Conservation (phyloP, 176 grass and related monocot species). For the Oryza longistaminata region DNA sequence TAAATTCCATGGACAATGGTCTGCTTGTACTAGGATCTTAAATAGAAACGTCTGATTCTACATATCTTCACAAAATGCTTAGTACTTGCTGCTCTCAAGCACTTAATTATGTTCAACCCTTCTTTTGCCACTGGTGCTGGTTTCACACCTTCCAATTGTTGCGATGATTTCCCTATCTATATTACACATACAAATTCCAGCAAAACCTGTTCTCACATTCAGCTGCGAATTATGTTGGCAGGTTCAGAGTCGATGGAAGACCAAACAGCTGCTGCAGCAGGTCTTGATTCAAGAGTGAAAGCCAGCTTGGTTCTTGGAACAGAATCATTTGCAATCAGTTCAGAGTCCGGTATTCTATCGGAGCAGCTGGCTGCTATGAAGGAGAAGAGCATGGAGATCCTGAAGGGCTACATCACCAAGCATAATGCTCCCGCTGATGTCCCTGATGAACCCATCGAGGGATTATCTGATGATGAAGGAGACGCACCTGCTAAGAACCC, state of each 20-base stretch:
- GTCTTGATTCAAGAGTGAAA: constrained; percentile 45
- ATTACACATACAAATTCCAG: background rate
- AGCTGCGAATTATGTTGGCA: background rate
- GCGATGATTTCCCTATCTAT: background rate
- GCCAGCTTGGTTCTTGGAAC: constrained; percentile 58
- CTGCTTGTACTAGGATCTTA: background rate
- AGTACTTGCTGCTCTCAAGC: background rate
- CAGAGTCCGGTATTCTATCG: constrained; percentile 55
- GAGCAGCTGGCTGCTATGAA: constrained; percentile 68
- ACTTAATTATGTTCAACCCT: background rate
- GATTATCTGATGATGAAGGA: constrained; percentile 46
- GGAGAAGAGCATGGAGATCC: constrained; percentile 86
- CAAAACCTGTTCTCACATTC: background rate
- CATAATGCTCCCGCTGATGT: constrained; percentile 73
- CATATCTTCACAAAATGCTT: background rate
- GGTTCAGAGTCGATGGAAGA: constrained; percentile 38
- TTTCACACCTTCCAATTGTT: background rate
- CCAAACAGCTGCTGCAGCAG: background rate
- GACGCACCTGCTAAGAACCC: constrained; percentile 49
- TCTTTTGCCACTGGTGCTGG: background rate
- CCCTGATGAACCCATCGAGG: constrained; percentile 67
- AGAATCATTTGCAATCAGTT: constrained; percentile 53
- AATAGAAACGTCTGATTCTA: background rate
- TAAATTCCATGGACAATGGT: background rate
- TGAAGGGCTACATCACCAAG: constrained; percentile 76